Percentiles rank a stretch among this genome's conserved stretches.
phyloP scores from a whole-genome alignment of 768 basidiomycete species.

The Pleurotus ostreatus region DNA sequence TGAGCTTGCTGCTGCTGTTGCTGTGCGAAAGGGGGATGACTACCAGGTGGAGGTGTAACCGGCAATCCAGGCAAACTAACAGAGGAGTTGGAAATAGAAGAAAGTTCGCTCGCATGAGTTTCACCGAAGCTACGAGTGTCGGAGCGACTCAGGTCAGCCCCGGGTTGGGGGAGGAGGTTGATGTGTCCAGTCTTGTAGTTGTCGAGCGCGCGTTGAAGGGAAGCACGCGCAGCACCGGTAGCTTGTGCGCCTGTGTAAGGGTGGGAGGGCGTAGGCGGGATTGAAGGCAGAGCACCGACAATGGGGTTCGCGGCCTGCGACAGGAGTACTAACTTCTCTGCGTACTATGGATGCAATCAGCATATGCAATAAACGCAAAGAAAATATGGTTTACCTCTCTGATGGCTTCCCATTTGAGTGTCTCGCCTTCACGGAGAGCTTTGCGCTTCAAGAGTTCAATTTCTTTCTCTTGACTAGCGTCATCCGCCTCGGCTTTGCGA shows the following conservation, averaged over 20 bases:
- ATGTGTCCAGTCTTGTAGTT: constrained; percentile 69
- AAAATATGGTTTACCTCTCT: constrained; percentile 52
- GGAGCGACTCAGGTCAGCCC: constrained; percentile 57
- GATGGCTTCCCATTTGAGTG: constrained; percentile 75
- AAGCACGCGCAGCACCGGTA: constrained; percentile 68
- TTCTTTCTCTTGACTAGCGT: constrained; percentile 65
- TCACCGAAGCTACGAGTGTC: constrained; percentile 84
- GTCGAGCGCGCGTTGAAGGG: constrained; percentile 76
- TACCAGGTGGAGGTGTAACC: constrained; percentile 36
- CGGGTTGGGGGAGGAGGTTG: constrained; percentile 41
- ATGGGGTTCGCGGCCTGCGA: constrained; percentile 68
- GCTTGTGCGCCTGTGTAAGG: constrained; percentile 61
- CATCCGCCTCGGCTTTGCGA: constrained; percentile 57
- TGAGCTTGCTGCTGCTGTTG: constrained; percentile 5
- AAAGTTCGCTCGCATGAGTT: constrained; percentile 74
- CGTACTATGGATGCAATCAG: constrained; percentile 46
- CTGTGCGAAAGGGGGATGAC: constrained; percentile 13
- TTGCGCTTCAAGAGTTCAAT: constrained; percentile 71
- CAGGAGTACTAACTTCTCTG: constrained; percentile 73
- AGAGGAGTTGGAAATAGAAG: constrained; percentile 23
- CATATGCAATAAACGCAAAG: no score
- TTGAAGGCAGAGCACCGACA: constrained; percentile 53
- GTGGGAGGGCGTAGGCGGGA: constrained; percentile 54
- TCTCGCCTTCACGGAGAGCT: constrained; percentile 71
- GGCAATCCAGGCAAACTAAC: constrained; percentile 31